Evolutionary conservation across 345 rosid species (phyloP).

Genomic region (Rhodamnia rubescens): DNA sequence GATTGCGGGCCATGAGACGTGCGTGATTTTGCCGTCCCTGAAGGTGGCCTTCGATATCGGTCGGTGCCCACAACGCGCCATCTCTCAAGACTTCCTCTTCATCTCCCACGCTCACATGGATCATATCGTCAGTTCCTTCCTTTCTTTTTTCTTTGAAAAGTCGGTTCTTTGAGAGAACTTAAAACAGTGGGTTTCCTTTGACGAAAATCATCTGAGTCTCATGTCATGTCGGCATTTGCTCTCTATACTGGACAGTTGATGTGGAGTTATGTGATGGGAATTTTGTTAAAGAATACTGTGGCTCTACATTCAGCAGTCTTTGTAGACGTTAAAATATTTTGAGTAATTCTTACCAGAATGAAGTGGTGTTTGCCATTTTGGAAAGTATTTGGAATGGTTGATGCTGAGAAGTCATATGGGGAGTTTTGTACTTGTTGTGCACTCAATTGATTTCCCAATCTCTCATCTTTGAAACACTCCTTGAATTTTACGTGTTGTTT

Average conservation of each 20-base stretch:
- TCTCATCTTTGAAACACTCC: background rate
- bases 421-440: background rate
- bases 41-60: constrained; percentile 83
- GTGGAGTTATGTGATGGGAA: background rate
- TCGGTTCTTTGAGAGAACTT: background rate
- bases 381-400: background rate
- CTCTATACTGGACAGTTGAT: background rate
- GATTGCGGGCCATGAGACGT: constrained; percentile 90
- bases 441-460: background rate
- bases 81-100: constrained; percentile 83
- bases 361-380: background rate
- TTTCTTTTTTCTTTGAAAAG: background rate
- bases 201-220: background rate
- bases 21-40: constrained; percentile 77
- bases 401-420: background rate
- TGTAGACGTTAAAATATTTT: background rate
- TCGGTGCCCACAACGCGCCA: constrained; percentile 84
- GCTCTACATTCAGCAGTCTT: background rate
- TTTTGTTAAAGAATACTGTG: background rate
- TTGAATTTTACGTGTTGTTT: background rate
- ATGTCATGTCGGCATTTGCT: background rate
- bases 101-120: constrained; percentile 97
- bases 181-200: background rate
- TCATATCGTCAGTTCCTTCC: constrained; percentile 53
- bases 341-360: background rate